Evolutionary conservation across 176 grass and related monocot species (phyloP).

Genomic region (Saccharum spontaneum): DNA sequence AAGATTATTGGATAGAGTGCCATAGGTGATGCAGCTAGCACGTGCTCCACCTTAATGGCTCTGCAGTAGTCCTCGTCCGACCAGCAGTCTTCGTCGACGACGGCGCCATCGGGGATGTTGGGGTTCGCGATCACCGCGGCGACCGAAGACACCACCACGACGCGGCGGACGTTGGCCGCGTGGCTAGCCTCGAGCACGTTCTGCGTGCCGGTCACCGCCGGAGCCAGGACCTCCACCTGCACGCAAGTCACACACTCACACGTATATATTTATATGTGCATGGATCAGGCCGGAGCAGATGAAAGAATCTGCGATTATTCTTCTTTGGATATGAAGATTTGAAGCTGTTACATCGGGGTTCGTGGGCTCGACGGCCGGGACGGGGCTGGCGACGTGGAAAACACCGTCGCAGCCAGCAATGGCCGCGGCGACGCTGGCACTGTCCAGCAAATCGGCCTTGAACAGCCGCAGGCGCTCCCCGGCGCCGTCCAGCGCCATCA

Average conservation of each 20-base stretch:
- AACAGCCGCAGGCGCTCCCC: slow-evolving; percentile 56
- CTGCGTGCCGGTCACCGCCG: slow-evolving; percentile 60
- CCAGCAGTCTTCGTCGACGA: slow-evolving; percentile 66
- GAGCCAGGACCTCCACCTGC: slow-evolving; percentile 55
- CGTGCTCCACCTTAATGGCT: slow-evolving; percentile 41
- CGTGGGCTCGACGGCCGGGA: slow-evolving; percentile 35
- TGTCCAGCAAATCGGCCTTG: slow-evolving; percentile 65
- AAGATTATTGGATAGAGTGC: too few species aligned
- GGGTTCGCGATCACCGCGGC: slow-evolving; percentile 50
- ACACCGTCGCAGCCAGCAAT: slow-evolving; percentile 66
- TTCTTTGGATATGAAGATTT: neutral
- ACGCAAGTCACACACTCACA: neutral
- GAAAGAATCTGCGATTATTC: neutral
- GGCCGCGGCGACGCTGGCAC: slow-evolving; percentile 34
- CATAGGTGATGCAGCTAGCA: neutral
- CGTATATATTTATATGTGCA: neutral
- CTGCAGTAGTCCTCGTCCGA: slow-evolving; percentile 63
- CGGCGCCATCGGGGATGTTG: slow-evolving; percentile 33
- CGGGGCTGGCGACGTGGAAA: slow-evolving; percentile 78
- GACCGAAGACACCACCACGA: slow-evolving; percentile 68
- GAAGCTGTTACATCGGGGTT: slow-evolving; percentile 40
- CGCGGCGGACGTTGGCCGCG: slow-evolving; percentile 41
- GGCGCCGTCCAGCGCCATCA: slow-evolving; percentile 49
- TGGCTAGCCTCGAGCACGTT: slow-evolving; percentile 33
- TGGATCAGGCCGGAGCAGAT: neutral